Conservation (phyloP, 2,329 filamentous ascomycete species). For the Colletotrichum incanum region DNA sequence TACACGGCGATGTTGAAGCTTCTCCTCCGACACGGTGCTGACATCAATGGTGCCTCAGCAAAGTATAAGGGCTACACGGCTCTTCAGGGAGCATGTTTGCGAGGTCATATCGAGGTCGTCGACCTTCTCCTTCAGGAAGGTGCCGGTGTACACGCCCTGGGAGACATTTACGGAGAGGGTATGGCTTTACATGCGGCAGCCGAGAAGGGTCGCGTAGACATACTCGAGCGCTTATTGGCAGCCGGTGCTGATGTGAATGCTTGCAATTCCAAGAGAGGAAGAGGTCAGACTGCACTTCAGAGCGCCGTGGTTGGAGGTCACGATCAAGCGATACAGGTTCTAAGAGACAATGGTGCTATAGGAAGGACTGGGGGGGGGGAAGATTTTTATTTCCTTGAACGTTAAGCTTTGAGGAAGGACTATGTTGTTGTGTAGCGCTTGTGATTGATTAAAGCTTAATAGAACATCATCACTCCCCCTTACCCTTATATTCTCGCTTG, state of each 20-base stretch:
- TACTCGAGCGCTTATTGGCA: conserved; percentile 51
- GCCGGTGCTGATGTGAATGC: conserved; percentile 55
- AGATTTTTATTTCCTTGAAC: conserved; percentile 1
- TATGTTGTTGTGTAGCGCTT: neutral
- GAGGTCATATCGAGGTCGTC: conserved; percentile 52
- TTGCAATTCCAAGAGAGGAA: neutral
- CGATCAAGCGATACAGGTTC: neutral
- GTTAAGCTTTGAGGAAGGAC: neutral
- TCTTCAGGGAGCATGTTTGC: conserved; percentile 52
- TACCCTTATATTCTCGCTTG: neutral
- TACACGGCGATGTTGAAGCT: conserved; percentile 37
- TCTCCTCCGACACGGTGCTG: conserved; percentile 43
- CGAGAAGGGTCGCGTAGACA: neutral
- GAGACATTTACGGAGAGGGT: conserved; percentile 42
- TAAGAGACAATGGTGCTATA: conserved; percentile 1
- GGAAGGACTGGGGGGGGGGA: conserved; percentile 1
- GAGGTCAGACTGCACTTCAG: neutral
- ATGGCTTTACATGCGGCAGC: conserved; percentile 45
- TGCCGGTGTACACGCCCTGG: conserved; percentile 45
- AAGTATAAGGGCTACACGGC: conserved; percentile 49
- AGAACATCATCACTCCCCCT: neutral
- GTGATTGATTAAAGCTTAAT: neutral
- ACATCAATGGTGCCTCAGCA: conserved; percentile 40
- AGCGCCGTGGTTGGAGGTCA: neutral
- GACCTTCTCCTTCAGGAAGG: conserved; percentile 42